A percentile compares a stretch with the other conserved stretches of the same genome.
Evolutionary conservation across 2,329 filamentous ascomycete species (phyloP).

Genomic region (Myriosclerotinia curreyana): DNA sequence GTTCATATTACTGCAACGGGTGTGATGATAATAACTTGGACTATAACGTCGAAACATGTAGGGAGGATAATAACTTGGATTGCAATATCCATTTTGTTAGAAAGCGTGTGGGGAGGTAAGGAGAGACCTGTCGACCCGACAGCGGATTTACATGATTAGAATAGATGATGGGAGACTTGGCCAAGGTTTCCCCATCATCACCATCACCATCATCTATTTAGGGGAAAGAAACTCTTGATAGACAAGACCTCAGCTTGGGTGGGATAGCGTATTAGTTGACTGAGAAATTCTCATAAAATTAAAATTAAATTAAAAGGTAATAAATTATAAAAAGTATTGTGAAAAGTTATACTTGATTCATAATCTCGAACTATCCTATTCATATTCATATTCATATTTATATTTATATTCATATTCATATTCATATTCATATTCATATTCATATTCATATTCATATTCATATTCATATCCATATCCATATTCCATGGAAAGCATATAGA

Average conservation of each 20-base stretch:
- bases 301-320: conserved; percentile 4
- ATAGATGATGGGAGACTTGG: background rate
- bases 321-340: conserved; percentile 9
- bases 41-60: background rate
- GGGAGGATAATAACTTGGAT: background rate
- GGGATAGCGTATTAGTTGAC: background rate
- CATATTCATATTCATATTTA: no score
- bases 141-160: no score
- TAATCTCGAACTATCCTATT: no score
- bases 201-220: conserved; percentile 4
- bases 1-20: no score
- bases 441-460: no score
- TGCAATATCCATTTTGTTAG: background rate
- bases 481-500: no score
- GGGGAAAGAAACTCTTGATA: background rate
- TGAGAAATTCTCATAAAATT: background rate
- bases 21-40: background rate
- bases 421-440: no score
- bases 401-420: no score
- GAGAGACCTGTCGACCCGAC: no score
- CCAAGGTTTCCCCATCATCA: background rate
- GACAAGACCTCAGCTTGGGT: background rate
- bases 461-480: no score
- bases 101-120: background rate
- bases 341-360: background rate